Base-by-base conservation (phyloP, 768 basidiomycete species). In the Pulveroboletus frians region DNA sequence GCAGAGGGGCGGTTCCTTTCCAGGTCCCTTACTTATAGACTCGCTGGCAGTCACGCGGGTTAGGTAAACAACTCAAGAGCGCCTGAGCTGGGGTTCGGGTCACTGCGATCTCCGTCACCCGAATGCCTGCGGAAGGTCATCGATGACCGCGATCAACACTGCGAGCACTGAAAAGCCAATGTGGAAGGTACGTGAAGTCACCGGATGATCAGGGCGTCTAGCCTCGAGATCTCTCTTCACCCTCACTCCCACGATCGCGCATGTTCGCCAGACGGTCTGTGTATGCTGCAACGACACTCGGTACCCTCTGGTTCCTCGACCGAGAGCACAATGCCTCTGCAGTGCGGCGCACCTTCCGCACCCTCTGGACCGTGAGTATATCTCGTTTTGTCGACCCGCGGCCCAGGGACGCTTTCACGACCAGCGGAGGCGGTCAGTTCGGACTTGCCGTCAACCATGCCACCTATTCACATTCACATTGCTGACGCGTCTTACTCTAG, bases 281-380 rank as follows among this genome's bases (percentile, higher is more conserved):
- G 9, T 70, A 64, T 45, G 38, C 60, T 20, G 57, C 64, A 3
- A 39, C 55, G 2, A 55, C 69, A 0, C 46, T 71, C 14, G 66
- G 67, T 0, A 59, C 59, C 4, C 62, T 69, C 23, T 78, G 72
- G 55, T 46, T 64, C 7, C 32, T 67, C 4, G 79, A 81, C 53
- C 59, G 59, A n/a, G 55, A 73, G 27, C 72, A 70, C 54, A 76
- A 78, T 56, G 78, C 77, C 10, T 74, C 76, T 37, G 74, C 80
- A 5, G 56, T 78, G 3, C 58, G 56, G 4, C 64, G 80, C 46
- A 80, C 76, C 60, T 40, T 74, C 43, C 68, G 76, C 32, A 80
- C 79, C 3, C 61, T 75, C 9, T 78, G 73, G 68, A 69, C 75
- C 32, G 79, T 80, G 63, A 65, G 71, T 66, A 3, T 21, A 13